Percentiles rank a stretch among this genome's conserved stretches.
Evolutionary conservation across 345 rosid genomes (phyloP).

Genomic region (Eucalyptus regnans): DNA sequence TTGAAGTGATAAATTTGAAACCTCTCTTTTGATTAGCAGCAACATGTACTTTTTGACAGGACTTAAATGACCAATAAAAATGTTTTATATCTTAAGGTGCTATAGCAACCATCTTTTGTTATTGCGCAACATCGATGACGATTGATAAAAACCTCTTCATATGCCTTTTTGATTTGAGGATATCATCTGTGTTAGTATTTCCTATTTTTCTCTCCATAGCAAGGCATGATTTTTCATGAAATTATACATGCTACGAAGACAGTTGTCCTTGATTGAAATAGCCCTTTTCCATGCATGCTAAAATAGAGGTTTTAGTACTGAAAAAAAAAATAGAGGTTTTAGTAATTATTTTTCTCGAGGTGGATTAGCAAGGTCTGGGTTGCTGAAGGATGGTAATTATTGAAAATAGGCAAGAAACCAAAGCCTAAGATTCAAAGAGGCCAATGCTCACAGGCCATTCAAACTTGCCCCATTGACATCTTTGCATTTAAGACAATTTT

Average conservation of each 20-base stretch:
- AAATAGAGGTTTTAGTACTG: background rate
- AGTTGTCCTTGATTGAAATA: background rate
- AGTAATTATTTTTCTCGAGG: background rate
- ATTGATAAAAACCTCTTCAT: background rate
- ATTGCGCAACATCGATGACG: rapidly evolving
- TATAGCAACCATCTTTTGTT: background rate
- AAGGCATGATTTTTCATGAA: background rate
- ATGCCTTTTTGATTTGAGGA: background rate
- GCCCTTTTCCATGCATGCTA: background rate
- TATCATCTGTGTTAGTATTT: background rate
- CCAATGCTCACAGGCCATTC: background rate
- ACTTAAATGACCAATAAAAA: background rate
- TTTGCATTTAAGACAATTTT: background rate
- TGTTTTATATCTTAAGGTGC: background rate
- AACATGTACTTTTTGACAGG: rapidly evolving
- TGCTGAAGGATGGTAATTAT: background rate
- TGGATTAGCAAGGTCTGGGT: background rate
- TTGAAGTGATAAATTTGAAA: background rate
- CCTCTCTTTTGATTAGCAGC: background rate
- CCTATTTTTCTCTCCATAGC: background rate
- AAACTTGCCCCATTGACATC: background rate
- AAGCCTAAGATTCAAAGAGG: background rate
- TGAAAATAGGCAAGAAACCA: background rate
- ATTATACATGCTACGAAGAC: too few species aligned
- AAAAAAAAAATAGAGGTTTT: background rate